A percentile compares a stretch with the other conserved stretches of the same genome.
Evolutionary conservation across 1,139 yeast genomes (phyloP).

Genomic region (Hanseniaspora uvarum): DNA sequence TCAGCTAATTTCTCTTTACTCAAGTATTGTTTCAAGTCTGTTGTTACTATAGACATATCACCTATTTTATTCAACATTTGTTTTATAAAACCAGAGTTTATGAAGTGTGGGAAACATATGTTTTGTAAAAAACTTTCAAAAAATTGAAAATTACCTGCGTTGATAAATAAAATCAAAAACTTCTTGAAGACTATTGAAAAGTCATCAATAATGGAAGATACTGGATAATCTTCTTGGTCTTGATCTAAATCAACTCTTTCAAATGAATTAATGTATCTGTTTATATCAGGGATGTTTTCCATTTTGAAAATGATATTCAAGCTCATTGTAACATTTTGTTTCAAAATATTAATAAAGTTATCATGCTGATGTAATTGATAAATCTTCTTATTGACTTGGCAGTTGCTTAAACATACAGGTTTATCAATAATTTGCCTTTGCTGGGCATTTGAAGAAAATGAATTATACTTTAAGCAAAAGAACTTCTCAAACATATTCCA

Average conservation of each 20-base stretch:
- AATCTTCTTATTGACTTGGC: slow-evolving; percentile 54
- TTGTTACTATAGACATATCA: slow-evolving; percentile 7
- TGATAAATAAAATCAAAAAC: slow-evolving; percentile 27
- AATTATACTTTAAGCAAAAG: slow-evolving; percentile 55
- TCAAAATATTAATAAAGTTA: slow-evolving; percentile 52
- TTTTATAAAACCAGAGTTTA: slow-evolving; percentile 15
- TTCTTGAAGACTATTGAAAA: slow-evolving; percentile 57
- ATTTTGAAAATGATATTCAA: slow-evolving; percentile 67
- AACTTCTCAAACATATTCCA: slow-evolving; percentile 82
- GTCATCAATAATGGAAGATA: slow-evolving; percentile 82
- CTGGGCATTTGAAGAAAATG: slow-evolving; percentile 34
- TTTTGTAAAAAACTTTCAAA: slow-evolving; percentile 26
- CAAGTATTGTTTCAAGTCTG: slow-evolving; percentile 12
- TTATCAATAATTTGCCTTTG: not conserved
- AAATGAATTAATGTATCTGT: slow-evolving; percentile 28
- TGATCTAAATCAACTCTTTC: slow-evolving; percentile 31
- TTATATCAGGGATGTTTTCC: slow-evolving; percentile 57
- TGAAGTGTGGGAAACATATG: slow-evolving; percentile 4
- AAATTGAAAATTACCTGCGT: slow-evolving; percentile 27
- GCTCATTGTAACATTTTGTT: slow-evolving; percentile 53
- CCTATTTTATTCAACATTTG: slow-evolving; percentile 13
- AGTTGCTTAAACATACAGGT: slow-evolving; percentile 35
- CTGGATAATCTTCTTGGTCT: slow-evolving; percentile 41
- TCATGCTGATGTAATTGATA: slow-evolving; percentile 26
- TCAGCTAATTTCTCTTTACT: slow-evolving; percentile 5